Percentiles rank a stretch among this genome's conserved stretches.
Conservation (phyloP, 2,329 filamentous ascomycete species). For the Exophiala sp. region DNA sequence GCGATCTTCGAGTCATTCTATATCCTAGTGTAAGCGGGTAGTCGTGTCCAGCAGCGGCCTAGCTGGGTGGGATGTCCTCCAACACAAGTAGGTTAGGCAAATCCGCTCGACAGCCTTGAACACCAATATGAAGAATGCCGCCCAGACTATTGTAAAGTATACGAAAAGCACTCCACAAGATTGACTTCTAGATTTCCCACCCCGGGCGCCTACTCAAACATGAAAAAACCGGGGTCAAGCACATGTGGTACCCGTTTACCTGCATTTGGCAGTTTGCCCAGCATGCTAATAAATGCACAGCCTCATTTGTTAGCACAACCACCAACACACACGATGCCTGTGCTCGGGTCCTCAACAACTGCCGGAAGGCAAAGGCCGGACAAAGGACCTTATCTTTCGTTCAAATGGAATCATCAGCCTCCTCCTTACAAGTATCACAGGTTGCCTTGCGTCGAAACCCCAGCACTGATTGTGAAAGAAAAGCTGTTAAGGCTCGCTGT, state of each 20-base stretch:
- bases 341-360: not conserved
- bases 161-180: slow-evolving; percentile 1
- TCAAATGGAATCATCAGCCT: not conserved
- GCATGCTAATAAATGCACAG: slow-evolving; percentile 12
- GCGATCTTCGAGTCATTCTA: no score
- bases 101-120: no score
- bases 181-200: not conserved
- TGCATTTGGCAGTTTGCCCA: slow-evolving; percentile 5
- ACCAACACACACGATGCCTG: not conserved
- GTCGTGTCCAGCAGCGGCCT: no score
- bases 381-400: no score
- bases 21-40: no score
- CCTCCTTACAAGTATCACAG: not conserved
- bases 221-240: not conserved
- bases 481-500: not conserved
- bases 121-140: no score
- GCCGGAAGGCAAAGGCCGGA: not conserved
- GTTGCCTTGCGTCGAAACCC: not conserved
- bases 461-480: not conserved
- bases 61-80: no score
- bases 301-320: slow-evolving; percentile 12
- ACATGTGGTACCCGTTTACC: not conserved
- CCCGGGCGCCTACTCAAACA: slow-evolving; percentile 14
- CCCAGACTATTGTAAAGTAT: not conserved
- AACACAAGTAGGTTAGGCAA: no score